Base-by-base conservation (phyloP, 805 yeast species). In the Candida manassasensis region DNA sequence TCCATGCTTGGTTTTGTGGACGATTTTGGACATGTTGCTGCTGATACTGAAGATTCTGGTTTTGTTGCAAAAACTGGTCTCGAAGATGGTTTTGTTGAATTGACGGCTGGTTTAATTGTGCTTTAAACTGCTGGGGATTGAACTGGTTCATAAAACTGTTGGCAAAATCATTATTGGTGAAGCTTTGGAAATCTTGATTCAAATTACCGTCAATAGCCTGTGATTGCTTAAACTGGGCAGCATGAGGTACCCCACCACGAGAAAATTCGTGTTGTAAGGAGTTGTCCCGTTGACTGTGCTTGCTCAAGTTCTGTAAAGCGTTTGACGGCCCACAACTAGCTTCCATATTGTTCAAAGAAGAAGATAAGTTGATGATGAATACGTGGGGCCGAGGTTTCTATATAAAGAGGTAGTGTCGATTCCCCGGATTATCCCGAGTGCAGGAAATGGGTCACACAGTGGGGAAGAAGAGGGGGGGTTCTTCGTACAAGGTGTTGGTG, bases 271-370 rank as follows among this genome's bases (percentile, higher is more conserved):
- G 52, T 31, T 59, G 65, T 10, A 69, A 49, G 6, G 73, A 60
- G 35, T 45, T 57, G 43, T 71, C 75, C 24, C 63, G 37, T 36
- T 63, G 66, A 0, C 72, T 42, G 36, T 67, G 71, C 36, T 61
- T 59, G 13, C 64, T 44, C 25, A 71, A 50, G 50, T 64, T 68
- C 42, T 55, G 55, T 22, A 71, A 47, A 10, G 76, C 74, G 40
- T 61, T 70, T 3, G 66, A 52, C 3, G 71, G 71, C 16, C 74
- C 71, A 54, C 77, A 72, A 27, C 58, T 59, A 13, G 69, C 57
- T 59, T 63, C 63, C 63, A 56, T 60, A 13, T 9, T 36, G 15
- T 6, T 5, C 12, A 24, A 24, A 11, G 26, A 21, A 13, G 6
- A 19, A 29, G 19, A 17, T 13, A 12, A 26, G 15, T 27, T 27